Base-by-base conservation (phyloP, 2,329 filamentous ascomycete genomes). In the Cladophialophora psammophila region DNA sequence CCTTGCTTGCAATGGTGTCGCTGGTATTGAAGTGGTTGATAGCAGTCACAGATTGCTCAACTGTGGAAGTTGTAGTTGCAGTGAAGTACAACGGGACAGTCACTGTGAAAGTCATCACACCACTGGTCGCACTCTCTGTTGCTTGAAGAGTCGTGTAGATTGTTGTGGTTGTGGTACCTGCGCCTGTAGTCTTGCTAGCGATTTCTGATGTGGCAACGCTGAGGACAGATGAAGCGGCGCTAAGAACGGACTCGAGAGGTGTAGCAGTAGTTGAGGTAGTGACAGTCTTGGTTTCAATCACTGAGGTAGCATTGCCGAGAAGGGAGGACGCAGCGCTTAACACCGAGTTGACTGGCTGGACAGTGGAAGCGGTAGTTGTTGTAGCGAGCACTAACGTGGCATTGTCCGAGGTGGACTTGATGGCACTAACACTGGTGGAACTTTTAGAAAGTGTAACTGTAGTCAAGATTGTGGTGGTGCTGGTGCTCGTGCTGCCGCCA, bases 271-370 rank as follows among this genome's bases (percentile, higher is more conserved):
- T 12, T 36, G 52, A 34, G 6, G 52, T 36, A 55, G 13, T n/a
- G 31, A 55, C 52, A n/a, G 60, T 63, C 36, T 63, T 63, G 36
- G 32, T 62, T 5, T 26, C 59, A 35, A 62, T 38, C 59, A 38
- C 32, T 12, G 59, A 54, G 15, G 56, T 42, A 5, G 31, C 58
- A 38, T 32, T 52, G 42, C 58, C 56, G 26, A 42, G 15, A n/a
- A 42, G 18, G 15, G 40, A n/a, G 8, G 40, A n/a, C n/a, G 40
- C 40, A 5, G 18, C 5, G 40, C 40, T 42, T 13, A 42, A 42
- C 15, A 42, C 15, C 40, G 40, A n/a, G 40, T n/a, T n/a, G 40
- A 42, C 15, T 42, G 40, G 40, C 13, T 42, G 15, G 15, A 42
- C 40, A 4, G 40, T 42, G 2, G 40, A n/a, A n/a, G 40, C n/a